Base-by-base conservation (phyloP, 2,329 filamentous ascomycete species). In the Magnaporthiopsis poae region DNA sequence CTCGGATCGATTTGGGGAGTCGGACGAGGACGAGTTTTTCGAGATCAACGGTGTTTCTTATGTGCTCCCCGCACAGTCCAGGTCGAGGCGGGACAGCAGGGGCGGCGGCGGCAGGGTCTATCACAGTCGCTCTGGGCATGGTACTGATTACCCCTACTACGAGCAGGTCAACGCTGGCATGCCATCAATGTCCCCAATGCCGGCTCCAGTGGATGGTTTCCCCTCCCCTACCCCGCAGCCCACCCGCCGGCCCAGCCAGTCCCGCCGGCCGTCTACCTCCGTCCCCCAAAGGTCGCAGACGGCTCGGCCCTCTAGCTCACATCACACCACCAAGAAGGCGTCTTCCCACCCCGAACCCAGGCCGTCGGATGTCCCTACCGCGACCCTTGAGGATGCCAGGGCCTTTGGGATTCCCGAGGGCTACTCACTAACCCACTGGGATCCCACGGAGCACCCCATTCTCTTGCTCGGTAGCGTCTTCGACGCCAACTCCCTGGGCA, bases 381-480 rank as follows among this genome's bases (percentile, higher is more conserved):
- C 86, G 7, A 88, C 85, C 36, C 84, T 86, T 69, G 79, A 78
- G 15, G 86, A 89, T 74, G 84, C 86, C 52, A 81, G 80, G 73
- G 80, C 78, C 75, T 89, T 91, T 74, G 85, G 86, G 68, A 97
- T 99, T 67, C 93, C 95, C 1, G 78, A 87, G 1, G 94, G 95
- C 69, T 99, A 96, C 81, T 96, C 92, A 33, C 87, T 94, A 75
- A 98, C 98, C 84, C 96, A 98, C 81, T 98, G 95, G 95, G 95
- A 99, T 76, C 94, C 94, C 0, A 88, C 87, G 35, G 94, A 98
- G 81, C 88, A 92, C 71, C 95, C 95, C 65, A 97, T 99, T 75
- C 88, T 97, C 75, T 86, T 99, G 33, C 84, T 98, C 29, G 95
- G 95, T 64, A 96, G 91, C 75, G 95, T 98, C 67, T 98, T 98